A percentile compares a stretch with the other conserved stretches of the same genome.
Conservation (phyloP, 2,329 filamentous ascomycete species). For the Fonsecaea erecta region DNA sequence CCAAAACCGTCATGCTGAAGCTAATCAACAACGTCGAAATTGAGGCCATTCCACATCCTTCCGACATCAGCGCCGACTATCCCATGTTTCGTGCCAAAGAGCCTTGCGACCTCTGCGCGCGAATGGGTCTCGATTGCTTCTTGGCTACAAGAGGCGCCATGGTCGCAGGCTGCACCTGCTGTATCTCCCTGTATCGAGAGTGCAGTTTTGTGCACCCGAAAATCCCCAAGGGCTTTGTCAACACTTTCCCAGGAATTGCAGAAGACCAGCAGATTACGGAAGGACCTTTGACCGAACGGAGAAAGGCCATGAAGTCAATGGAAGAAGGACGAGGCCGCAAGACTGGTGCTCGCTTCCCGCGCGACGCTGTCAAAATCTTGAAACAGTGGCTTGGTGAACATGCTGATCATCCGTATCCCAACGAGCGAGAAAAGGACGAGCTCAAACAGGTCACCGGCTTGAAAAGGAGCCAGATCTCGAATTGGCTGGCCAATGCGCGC, state of each 20-base stretch:
- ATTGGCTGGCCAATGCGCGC: conserved; percentile 90
- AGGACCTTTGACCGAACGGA: conserved; percentile 47
- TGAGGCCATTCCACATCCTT: conserved; percentile 35
- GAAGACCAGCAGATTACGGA: conserved; percentile 44
- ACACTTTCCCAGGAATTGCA: conserved; percentile 51
- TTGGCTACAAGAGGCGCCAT: conserved; percentile 51
- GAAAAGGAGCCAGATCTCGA: conserved; percentile 81
- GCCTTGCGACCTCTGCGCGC: conserved; percentile 52
- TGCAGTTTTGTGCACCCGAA: conserved; percentile 54
- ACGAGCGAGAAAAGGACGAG: conserved; percentile 81
- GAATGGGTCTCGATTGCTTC: conserved; percentile 54
- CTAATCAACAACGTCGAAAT: conserved; percentile 39
- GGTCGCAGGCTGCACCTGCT: conserved; percentile 53
- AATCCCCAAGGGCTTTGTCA: conserved; percentile 48
- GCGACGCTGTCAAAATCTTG: conserved; percentile 76
- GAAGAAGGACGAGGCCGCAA: conserved; percentile 58
- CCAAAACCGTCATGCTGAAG: conserved; percentile 36
- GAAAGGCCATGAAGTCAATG: conserved; percentile 48
- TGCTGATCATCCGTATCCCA: conserved; percentile 82
- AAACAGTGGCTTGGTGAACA: conserved; percentile 85
- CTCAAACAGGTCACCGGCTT: conserved; percentile 79
- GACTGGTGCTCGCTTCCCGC: conserved; percentile 75
- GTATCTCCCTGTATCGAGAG: conserved; percentile 53
- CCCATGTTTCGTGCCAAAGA: conserved; percentile 53
- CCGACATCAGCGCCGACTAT: conserved; percentile 41